Base-by-base conservation (phyloP, 768 basidiomycete species). In the Stropharia rugosoannulata region DNA sequence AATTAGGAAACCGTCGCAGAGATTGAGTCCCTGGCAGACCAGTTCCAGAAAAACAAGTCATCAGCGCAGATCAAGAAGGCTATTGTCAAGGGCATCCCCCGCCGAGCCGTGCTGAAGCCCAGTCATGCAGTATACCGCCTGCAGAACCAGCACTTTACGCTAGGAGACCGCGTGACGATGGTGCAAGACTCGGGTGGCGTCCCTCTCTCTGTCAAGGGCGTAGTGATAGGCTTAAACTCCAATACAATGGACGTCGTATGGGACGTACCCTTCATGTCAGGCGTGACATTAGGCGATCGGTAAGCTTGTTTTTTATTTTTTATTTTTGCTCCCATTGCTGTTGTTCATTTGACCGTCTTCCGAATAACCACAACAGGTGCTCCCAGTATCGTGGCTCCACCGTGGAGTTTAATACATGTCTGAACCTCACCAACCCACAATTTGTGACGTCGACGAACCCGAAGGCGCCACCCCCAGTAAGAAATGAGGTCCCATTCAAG, bases 131-230 rank as follows among this genome's bases (percentile, higher is more conserved):
- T 88, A 5, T 94, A 93, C 66, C 87, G 95, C 19, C 77, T 98
- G 7, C 93, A 95, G 66, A 89, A 91, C 52, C 97, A 98, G 69
- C 75, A 73, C 11, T 99, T 98, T 66, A 75, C 79, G 0, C 79
- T 98, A 5, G 96, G 96, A 11, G 96, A 99, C 70, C 82, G 97
- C 10, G 95, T 98, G 37, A 90, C 89, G 15, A 97, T 96, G 91
- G 94, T 98, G 1, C 89, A 92, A 62, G 97, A 98, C 66, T 87
- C 95, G 0, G 95, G 95, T 27, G 86, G 89, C 35, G 95, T 98
- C 0, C 94, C 95, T 1, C 76, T 98, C 12, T 85, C 87, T 1
- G 88, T 87, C 49, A 98, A 96, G 72, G 97, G 97, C 18, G 93
- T 96, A 13, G 95, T 98, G 22, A 83, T 98, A 50, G 93, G 95